Percentiles rank a stretch among this genome's conserved stretches.
Conservation (phyloP, 1,284 basidiomycete species). For the Irpex lacteus region DNA sequence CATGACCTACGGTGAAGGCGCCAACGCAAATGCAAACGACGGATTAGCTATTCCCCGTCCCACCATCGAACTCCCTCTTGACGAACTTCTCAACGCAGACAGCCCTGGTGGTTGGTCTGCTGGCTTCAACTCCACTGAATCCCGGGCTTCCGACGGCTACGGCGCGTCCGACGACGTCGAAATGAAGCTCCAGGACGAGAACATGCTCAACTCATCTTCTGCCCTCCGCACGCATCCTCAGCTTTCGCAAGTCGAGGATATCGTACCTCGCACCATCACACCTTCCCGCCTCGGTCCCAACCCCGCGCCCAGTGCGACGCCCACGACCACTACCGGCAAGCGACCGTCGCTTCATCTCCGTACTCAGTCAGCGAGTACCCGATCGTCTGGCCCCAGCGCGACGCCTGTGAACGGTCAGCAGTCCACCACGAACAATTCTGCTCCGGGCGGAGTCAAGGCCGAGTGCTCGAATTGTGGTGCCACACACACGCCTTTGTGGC, state of each 20-base stretch:
- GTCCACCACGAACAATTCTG: slow-evolving; percentile 34
- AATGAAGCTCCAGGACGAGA: slow-evolving; percentile 30
- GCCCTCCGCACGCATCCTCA: slow-evolving; percentile 34
- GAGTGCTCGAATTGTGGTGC: slow-evolving; percentile 84
- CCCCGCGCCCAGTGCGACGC: slow-evolving; percentile 42
- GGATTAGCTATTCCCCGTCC: slow-evolving; percentile 67
- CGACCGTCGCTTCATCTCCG: slow-evolving; percentile 59
- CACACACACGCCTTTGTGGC: slow-evolving; percentile 80
- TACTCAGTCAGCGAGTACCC: slow-evolving; percentile 38
- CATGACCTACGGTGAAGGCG: slow-evolving; percentile 74
- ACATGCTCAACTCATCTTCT: slow-evolving; percentile 31
- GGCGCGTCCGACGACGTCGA: slow-evolving; percentile 30
- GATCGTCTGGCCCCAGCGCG: slow-evolving; percentile 58
- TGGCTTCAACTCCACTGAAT: slow-evolving; percentile 20
- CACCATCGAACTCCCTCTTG: slow-evolving; percentile 76
- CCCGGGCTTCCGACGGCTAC: slow-evolving; percentile 19
- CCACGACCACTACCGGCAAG: slow-evolving; percentile 33
- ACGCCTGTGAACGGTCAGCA: slow-evolving; percentile 50
- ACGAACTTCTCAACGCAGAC: slow-evolving; percentile 61
- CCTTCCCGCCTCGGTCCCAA: slow-evolving; percentile 51
- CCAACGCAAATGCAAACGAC: slow-evolving; percentile 43
- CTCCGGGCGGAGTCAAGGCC: slow-evolving; percentile 77
- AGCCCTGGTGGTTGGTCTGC: slow-evolving; percentile 33
- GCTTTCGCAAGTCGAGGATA: slow-evolving; percentile 37
- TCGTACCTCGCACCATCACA: slow-evolving; percentile 45